phyloP scores from a whole-genome alignment of 495 filamentous ascomycete species.

The Lophiotrema nucula region DNA sequence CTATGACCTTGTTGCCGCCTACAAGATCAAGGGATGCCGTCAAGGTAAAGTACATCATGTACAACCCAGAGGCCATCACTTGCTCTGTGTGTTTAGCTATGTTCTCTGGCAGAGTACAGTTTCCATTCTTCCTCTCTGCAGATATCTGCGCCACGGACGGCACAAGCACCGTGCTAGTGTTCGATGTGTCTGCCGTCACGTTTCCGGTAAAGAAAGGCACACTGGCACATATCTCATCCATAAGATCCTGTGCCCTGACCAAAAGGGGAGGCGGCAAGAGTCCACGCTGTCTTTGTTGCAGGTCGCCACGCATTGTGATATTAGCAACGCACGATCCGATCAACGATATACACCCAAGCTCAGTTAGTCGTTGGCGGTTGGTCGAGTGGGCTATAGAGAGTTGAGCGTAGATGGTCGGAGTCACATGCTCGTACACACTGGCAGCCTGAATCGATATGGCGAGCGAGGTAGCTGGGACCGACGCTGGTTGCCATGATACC shows the following conservation, averaged over 20 bases:
- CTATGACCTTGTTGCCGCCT: not conserved
- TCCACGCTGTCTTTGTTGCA: not conserved
- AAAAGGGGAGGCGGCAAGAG: not conserved
- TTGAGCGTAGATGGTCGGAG: not conserved
- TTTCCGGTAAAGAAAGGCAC: not conserved
- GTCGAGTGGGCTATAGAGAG: not conserved
- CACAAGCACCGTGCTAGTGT: not conserved
- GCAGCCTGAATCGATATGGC: not conserved
- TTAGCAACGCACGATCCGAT: not conserved
- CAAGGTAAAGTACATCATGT: not conserved
- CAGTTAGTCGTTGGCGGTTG: not conserved
- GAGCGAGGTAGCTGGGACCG: not conserved
- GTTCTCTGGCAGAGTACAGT: not conserved
- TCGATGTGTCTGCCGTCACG: not conserved
- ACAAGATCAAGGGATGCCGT: not conserved
- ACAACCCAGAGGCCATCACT: not conserved
- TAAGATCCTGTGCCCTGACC: not conserved
- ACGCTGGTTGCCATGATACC: not conserved
- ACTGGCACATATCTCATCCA: not conserved
- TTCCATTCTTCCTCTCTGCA: not conserved
- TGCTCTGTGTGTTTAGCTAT: not conserved
- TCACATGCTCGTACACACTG: not conserved
- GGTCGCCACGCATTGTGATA: not conserved
- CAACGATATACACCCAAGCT: not conserved
- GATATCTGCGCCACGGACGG: not conserved